Evolutionary conservation across 768 basidiomycete genomes (phyloP).

Genomic region (Boletus bicolor): DNA sequence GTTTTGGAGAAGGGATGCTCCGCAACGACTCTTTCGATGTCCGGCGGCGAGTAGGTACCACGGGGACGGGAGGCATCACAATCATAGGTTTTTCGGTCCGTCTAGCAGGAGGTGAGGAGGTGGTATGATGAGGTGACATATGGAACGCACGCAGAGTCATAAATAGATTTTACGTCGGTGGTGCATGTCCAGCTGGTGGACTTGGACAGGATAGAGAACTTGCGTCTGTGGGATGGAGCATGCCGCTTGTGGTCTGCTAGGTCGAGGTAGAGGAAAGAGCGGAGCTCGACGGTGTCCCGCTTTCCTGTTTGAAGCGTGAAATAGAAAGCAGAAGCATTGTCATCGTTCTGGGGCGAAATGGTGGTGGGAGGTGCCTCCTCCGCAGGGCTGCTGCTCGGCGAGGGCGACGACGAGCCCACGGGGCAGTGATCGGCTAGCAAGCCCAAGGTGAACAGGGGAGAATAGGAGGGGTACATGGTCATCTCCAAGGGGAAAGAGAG

Average conservation of each 20-base stretch:
- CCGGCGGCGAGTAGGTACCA: slow-evolving; percentile 22
- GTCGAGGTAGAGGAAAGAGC: slow-evolving; percentile 69
- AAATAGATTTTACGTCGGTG: slow-evolving; percentile 5
- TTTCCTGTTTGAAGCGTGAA: slow-evolving; percentile 43
- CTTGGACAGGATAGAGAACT: slow-evolving; percentile 29
- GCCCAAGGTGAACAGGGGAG: slow-evolving; percentile 64
- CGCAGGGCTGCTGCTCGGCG: not conserved
- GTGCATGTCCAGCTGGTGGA: slow-evolving; percentile 31
- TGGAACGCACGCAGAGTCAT: slow-evolving; percentile 14
- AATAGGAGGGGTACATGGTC: slow-evolving; percentile 37
- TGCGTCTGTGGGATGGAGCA: slow-evolving; percentile 38
- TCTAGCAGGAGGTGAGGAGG: slow-evolving; percentile 10
- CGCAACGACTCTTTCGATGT: slow-evolving; percentile 43
- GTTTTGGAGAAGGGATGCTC: slow-evolving; percentile 57
- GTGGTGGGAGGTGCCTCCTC: not conserved
- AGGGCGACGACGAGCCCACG: slow-evolving; percentile 16
- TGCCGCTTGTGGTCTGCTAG: slow-evolving; percentile 51
- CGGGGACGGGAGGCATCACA: slow-evolving; percentile 10
- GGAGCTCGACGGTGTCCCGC: slow-evolving; percentile 39
- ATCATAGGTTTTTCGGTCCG: slow-evolving; percentile 27
- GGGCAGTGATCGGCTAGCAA: slow-evolving; percentile 39
- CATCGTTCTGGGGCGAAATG: slow-evolving; percentile 7
- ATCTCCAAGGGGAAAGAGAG: not conserved
- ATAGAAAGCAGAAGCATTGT: slow-evolving; percentile 42
- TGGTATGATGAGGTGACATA: not conserved